A percentile compares a stretch with the other conserved stretches of the same genome.
Evolutionary conservation across 345 rosid species (phyloP).

Genomic region (Lepidium didymum): DNA sequence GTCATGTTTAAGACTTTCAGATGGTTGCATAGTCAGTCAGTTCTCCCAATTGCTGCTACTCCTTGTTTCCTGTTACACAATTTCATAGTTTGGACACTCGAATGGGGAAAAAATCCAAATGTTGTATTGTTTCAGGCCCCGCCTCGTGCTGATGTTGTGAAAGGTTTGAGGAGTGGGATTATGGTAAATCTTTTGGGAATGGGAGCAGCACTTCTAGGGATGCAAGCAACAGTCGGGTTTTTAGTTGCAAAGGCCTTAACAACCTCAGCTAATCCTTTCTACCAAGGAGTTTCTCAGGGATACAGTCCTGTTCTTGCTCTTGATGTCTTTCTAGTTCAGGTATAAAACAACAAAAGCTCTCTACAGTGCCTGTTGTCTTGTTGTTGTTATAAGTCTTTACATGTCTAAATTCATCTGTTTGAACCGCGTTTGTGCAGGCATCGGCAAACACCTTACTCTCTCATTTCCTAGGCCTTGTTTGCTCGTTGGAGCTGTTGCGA

Average conservation of each 20-base stretch:
- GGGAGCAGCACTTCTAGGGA: conserved; percentile 91
- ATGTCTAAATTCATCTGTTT: background rate
- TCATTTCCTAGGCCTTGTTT: conserved; percentile 86
- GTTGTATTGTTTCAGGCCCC: conserved; percentile 56
- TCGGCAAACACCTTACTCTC: conserved; percentile 92
- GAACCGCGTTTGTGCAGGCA: conserved; percentile 50
- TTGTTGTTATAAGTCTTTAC: background rate
- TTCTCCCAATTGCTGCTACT: background rate
- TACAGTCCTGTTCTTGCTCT: conserved; percentile 80
- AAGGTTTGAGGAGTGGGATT: conserved; percentile 80
- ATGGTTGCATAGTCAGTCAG: background rate
- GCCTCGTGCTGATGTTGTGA: conserved; percentile 95
- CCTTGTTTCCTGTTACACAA: background rate
- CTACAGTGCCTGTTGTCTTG: too few relatives aligned
- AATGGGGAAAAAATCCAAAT: background rate
- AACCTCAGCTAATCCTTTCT: conserved; percentile 76
- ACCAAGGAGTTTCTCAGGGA: conserved; percentile 82
- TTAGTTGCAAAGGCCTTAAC: conserved; percentile 95
- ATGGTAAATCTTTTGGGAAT: conserved; percentile 74
- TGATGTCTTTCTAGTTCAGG: conserved; percentile 98
- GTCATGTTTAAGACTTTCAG: background rate
- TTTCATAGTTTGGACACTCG: background rate
- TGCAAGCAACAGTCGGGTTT: conserved; percentile 93
- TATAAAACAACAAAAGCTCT: conserved; percentile 10
- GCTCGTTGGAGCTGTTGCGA: conserved; percentile 85